Evolutionary conservation across 768 basidiomycete genomes (phyloP).

Genomic region (Boletales sp.): DNA sequence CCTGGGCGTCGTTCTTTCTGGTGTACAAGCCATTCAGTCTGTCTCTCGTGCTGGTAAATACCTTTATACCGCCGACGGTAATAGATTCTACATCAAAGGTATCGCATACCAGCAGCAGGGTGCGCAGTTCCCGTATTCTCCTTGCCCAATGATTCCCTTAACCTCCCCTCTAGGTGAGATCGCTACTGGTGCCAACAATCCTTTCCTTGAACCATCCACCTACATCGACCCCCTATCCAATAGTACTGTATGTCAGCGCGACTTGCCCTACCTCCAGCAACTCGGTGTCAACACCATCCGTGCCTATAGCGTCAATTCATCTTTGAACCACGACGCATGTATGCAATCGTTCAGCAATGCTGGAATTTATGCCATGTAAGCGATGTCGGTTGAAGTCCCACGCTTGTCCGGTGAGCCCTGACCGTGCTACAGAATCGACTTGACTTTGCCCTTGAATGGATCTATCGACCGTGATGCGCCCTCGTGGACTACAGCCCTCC

Average conservation of each 20-base stretch:
- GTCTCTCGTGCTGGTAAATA: slow-evolving; percentile 74
- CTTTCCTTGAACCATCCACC: slow-evolving; percentile 67
- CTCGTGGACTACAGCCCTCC: slow-evolving; percentile 77
- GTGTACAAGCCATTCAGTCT: slow-evolving; percentile 62
- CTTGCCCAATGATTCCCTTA: not conserved
- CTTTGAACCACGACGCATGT: slow-evolving; percentile 81
- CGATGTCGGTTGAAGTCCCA: slow-evolving; percentile 6
- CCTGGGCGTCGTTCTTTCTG: slow-evolving; percentile 40
- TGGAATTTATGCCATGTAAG: slow-evolving; percentile 88
- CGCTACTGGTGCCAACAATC: slow-evolving; percentile 47
- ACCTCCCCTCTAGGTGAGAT: slow-evolving; percentile 29
- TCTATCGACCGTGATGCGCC: slow-evolving; percentile 74
- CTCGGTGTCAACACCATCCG: slow-evolving; percentile 81
- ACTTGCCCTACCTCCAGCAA: slow-evolving; percentile 71
- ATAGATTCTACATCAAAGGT: slow-evolving; percentile 85
- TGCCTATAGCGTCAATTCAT: slow-evolving; percentile 82
- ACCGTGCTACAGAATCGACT: slow-evolving; percentile 61
- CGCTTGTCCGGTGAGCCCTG: slow-evolving; percentile 6
- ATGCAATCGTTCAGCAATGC: slow-evolving; percentile 75
- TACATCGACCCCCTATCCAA: slow-evolving; percentile 80
- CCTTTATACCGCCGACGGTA: slow-evolving; percentile 73
- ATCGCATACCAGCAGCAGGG: slow-evolving; percentile 85
- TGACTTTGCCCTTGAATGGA: slow-evolving; percentile 81
- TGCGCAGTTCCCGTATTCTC: slow-evolving; percentile 17
- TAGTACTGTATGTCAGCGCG: slow-evolving; percentile 64